phyloP scores from a whole-genome alignment of 2,329 filamentous ascomycete genomes.

The Sporothrix luriei region DNA sequence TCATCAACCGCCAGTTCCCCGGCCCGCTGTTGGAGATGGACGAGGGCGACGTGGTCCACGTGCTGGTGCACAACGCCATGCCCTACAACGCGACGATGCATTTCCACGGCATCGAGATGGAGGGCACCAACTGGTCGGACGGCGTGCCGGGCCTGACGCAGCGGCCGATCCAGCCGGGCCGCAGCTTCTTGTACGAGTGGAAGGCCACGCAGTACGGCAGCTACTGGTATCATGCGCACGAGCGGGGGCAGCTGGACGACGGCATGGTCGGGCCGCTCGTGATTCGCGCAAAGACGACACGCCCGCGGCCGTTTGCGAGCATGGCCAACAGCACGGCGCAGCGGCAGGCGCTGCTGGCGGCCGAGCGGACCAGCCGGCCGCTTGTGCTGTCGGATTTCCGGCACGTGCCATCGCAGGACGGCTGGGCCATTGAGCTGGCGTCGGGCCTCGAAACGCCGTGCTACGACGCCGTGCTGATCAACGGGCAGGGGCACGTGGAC shows the following conservation, averaged over 20 bases:
- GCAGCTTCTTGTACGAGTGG: conserved; percentile 57
- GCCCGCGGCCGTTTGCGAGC: conserved; percentile 51
- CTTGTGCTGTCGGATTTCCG: conserved; percentile 61
- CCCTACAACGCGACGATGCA: conserved; percentile 54
- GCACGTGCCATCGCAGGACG: conserved; percentile 52
- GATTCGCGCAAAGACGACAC: conserved; percentile 46
- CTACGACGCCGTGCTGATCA: conserved; percentile 63
- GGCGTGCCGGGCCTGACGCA: conserved; percentile 62
- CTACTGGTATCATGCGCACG: conserved; percentile 65
- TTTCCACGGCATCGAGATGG: conserved; percentile 57
- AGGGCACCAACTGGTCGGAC: conserved; percentile 61
- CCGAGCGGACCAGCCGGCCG: conserved; percentile 52
- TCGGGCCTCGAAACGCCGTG: conserved; percentile 56
- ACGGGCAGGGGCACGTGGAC: conserved; percentile 60
- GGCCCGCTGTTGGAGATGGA: conserved; percentile 60
- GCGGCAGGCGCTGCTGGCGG: conserved; percentile 49
- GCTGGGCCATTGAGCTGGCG: conserved; percentile 44
- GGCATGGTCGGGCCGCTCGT: conserved; percentile 61
- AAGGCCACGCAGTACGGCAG: conserved; percentile 59
- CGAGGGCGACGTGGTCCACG: conserved; percentile 54
- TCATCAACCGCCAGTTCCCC: conserved; percentile 64
- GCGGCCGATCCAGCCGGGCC: conserved; percentile 52
- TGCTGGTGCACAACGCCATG: conserved; percentile 51
- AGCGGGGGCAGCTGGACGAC: conserved; percentile 59
- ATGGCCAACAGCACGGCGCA: conserved; percentile 49